A percentile compares a stretch with the other conserved stretches of the same genome.
Conservation (phyloP, 805 yeast genomes). For the Lipomyces starkeyi region DNA sequence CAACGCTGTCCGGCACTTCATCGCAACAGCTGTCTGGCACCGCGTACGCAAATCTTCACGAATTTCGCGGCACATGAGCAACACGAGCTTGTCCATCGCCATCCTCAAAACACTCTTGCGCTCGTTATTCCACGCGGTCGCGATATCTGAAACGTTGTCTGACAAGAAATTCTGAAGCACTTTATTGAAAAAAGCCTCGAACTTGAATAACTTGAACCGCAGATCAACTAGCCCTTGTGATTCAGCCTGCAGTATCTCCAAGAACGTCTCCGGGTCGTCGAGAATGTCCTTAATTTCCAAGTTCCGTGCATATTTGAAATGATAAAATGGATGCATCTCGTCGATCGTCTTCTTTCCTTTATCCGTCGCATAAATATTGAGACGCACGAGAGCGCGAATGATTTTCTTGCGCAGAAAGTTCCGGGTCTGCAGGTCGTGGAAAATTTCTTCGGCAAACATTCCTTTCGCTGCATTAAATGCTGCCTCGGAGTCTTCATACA, state of each 20-base stretch:
- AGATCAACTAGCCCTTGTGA: constrained; percentile 66
- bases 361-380: constrained; percentile 80
- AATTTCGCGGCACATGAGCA: constrained; percentile 72
- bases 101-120: constrained; percentile 69
- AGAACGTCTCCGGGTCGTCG: constrained; percentile 75
- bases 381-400: constrained; percentile 61
- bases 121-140: constrained; percentile 79
- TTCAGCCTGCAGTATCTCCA: constrained; percentile 94
- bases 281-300: constrained; percentile 77
- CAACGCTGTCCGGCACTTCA: constrained; percentile 72
- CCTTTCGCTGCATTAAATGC: constrained; percentile 77
- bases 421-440: constrained; percentile 80
- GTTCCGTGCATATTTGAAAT: constrained; percentile 88
- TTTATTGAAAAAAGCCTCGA: constrained; percentile 43
- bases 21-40: constrained; percentile 73
- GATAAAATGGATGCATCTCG: constrained; percentile 79
- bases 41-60: constrained; percentile 80
- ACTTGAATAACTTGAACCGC: constrained; percentile 26
- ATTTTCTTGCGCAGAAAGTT: constrained; percentile 64
- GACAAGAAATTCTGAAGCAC: constrained; percentile 48
- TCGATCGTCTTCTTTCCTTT: constrained; percentile 81
- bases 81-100: constrained; percentile 71
- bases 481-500: constrained; percentile 47
- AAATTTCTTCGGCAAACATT: constrained; percentile 78
- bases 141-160: constrained; percentile 68